Conservation (phyloP, 495 filamentous ascomycete genomes). For the Penicillium subrubescens region DNA sequence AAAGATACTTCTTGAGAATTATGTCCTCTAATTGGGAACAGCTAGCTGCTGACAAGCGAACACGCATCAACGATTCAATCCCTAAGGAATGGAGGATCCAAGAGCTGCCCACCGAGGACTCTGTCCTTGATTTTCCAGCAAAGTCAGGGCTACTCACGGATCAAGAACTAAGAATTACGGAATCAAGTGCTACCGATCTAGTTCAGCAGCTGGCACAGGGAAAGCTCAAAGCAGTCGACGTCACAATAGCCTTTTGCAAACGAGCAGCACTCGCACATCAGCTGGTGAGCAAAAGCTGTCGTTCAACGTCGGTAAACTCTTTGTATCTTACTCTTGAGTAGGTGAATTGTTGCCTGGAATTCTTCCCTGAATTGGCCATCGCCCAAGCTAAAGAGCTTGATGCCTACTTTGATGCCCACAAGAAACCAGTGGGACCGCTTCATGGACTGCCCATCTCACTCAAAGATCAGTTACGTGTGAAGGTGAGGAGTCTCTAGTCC, state of each 20-base stretch:
- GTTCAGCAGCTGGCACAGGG: constrained; percentile 9
- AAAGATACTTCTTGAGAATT: background rate
- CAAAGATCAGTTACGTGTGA: constrained; percentile 66
- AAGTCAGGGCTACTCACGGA: constrained; percentile 8
- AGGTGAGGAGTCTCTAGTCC: background rate
- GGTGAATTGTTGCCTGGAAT: constrained; percentile 57
- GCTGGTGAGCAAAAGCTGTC: constrained; percentile 5
- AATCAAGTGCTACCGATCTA: constrained; percentile 10
- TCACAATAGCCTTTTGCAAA: constrained; percentile 33
- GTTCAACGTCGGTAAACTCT: background rate
- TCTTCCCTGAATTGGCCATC: constrained; percentile 57
- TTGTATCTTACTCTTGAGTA: background rate
- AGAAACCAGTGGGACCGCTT: constrained; percentile 51
- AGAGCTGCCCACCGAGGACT: constrained; percentile 5
- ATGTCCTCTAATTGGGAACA: constrained; percentile 14
- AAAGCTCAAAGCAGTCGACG: constrained; percentile 28
- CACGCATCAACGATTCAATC: constrained; percentile 15
- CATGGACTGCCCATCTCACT: constrained; percentile 63
- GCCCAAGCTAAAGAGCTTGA: constrained; percentile 59
- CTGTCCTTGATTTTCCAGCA: constrained; percentile 6
- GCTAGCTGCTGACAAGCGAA: constrained; percentile 11
- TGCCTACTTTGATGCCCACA: constrained; percentile 42
- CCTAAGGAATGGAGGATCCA: constrained; percentile 15
- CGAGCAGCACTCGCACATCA: constrained; percentile 20
- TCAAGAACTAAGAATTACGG: constrained; percentile 13